phyloP scores from a whole-genome alignment of 2,329 filamentous ascomycete genomes.

The Scorias spongiosa region DNA sequence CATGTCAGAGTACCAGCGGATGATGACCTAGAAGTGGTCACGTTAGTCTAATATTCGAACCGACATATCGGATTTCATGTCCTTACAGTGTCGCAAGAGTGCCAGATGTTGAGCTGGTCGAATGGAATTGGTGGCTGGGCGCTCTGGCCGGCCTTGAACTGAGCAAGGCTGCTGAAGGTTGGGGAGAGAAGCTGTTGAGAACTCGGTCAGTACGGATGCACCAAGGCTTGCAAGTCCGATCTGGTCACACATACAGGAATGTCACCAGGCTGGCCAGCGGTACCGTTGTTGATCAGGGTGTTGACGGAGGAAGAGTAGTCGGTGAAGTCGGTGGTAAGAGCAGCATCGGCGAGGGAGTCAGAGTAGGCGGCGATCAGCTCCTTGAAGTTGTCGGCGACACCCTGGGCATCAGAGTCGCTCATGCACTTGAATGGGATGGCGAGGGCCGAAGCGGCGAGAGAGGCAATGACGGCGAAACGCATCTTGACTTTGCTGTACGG shows the following conservation, averaged over 20 bases:
- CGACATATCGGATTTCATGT: background rate
- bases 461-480: background rate
- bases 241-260: background rate
- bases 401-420: slow-evolving; percentile 9
- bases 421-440: slow-evolving; percentile 8
- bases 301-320: slow-evolving; percentile 21
- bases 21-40: slow-evolving; percentile 5
- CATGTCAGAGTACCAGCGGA: slow-evolving; percentile 16
- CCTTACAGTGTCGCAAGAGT: slow-evolving; percentile 12
- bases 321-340: slow-evolving; percentile 13
- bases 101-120: slow-evolving; percentile 15
- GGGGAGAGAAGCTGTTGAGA: slow-evolving; percentile 10
- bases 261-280: slow-evolving; percentile 8
- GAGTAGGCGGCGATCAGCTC: slow-evolving; percentile 16
- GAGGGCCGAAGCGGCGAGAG: background rate
- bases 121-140: slow-evolving; percentile 18
- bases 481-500: background rate
- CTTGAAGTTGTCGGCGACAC: slow-evolving; percentile 15
- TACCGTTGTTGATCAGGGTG: slow-evolving; percentile 18
- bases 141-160: slow-evolving; percentile 17
- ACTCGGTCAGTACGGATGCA: too few species aligned
- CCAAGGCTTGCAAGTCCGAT: too few species aligned
- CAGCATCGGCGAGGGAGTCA: slow-evolving; percentile 9
- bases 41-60: background rate
- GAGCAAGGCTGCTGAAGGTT: slow-evolving; percentile 13